Evolutionary conservation across 371 early-diverging fungal genomes (phyloP).

Genomic region (Sporodiniella umbellata): DNA sequence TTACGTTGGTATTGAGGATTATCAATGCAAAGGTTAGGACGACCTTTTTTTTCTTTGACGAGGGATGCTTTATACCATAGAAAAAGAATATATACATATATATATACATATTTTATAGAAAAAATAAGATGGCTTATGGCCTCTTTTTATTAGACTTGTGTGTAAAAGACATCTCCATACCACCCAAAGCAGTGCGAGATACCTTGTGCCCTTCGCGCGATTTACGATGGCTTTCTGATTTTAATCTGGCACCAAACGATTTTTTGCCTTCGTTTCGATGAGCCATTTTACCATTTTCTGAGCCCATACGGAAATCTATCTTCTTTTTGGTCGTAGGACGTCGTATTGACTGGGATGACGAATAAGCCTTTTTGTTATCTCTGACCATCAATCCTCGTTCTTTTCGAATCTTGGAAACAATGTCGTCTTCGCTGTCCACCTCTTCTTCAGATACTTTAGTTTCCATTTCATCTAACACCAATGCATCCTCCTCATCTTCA

Average conservation of each 20-base stretch:
- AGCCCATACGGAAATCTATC: constrained; percentile 52
- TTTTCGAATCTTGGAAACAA: constrained; percentile 43
- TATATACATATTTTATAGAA: no score
- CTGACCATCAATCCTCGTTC: constrained; percentile 41
- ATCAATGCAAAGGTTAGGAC: no score
- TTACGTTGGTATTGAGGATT: no score
- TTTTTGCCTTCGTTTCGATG: constrained; percentile 29
- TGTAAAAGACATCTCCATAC: constrained; percentile 66
- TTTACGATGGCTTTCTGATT: constrained; percentile 20
- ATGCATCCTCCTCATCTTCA: constrained; percentile 32
- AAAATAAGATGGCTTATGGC: no score
- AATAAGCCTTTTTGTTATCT: no score
- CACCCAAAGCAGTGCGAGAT: constrained; percentile 61
- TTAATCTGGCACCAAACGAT: constrained; percentile 44
- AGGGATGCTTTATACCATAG: no score
- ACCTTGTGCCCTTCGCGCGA: constrained; percentile 38
- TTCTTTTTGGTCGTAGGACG: constrained; percentile 24
- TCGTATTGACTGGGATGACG: constrained; percentile 22
- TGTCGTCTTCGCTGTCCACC: constrained; percentile 47
- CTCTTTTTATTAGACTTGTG: constrained; percentile 16
- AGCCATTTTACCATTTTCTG: constrained; percentile 36
- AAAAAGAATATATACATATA: not conserved
- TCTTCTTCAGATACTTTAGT: constrained; percentile 42
- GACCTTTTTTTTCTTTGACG: no score
- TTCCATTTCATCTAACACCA: constrained; percentile 33